Conservation (phyloP, 441 rosid genomes). For the Gossypium schwendimanii region DNA sequence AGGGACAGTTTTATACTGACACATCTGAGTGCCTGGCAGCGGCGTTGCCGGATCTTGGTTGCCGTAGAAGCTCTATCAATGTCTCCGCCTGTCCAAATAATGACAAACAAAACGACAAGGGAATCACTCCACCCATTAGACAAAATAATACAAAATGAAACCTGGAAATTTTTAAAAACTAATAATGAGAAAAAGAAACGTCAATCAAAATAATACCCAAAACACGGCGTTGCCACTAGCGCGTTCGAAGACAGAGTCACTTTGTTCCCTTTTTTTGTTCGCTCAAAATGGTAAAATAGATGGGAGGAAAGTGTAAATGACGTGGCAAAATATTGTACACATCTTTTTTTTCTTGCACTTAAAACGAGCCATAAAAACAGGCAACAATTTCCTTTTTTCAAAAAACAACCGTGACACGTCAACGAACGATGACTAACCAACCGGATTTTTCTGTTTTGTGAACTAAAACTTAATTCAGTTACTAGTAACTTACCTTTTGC, state of each 20-base stretch:
- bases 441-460: background rate
- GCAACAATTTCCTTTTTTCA: background rate
- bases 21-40: conserved; percentile 38
- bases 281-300: background rate
- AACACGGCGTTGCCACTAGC: background rate
- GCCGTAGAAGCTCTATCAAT: conserved; percentile 69
- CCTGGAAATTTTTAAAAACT: background rate
- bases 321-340: conserved; percentile 33
- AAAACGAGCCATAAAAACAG: conserved; percentile 9
- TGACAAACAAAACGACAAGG: conserved; percentile 22
- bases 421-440: conserved; percentile 1
- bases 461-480: background rate
- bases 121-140: conserved; percentile 3
- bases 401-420: conserved; percentile 21
- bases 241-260: background rate
- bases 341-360: background rate
- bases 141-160: background rate
- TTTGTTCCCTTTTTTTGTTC: background rate
- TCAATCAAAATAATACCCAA: background rate
- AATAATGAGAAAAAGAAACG: background rate
- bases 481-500: conserved; percentile 43
- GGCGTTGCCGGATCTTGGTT: conserved; percentile 69
- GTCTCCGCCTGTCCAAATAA: conserved; percentile 61
- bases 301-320: conserved; percentile 10
- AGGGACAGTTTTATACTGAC: conserved; percentile 26